A percentile compares a stretch with the other conserved stretches of the same genome.
Conservation (phyloP, 2,329 filamentous ascomycete genomes). For the Paraphaeosphaeria minitans region DNA sequence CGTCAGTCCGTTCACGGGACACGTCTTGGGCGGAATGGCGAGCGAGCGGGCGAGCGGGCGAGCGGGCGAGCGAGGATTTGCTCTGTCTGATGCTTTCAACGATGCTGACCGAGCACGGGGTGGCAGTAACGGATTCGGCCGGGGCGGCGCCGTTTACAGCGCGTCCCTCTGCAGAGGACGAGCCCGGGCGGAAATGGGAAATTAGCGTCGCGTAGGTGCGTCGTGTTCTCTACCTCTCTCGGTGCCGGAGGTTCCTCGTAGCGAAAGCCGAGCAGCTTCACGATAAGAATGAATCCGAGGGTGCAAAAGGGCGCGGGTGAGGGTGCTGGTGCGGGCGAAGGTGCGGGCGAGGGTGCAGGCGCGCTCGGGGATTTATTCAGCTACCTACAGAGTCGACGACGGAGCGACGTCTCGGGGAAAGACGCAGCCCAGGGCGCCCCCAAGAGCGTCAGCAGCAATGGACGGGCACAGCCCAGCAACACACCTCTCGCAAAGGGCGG, state of each 20-base stretch:
- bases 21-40: background rate
- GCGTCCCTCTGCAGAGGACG: conserved; percentile 4
- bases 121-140: conserved; percentile 12
- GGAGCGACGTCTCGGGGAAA: conserved; percentile 7
- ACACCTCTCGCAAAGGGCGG: background rate
- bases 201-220: conserved; percentile 13
- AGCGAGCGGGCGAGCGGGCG: too few relatives aligned
- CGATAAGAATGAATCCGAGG: background rate
- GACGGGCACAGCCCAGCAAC: conserved; percentile 13
- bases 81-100: conserved; percentile 5
- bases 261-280: background rate
- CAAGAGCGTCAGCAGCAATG: conserved; percentile 4
- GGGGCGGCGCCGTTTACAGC: conserved; percentile 8
- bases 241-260: background rate
- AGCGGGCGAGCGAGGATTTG: conserved; percentile 3
- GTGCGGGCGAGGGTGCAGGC: background rate
- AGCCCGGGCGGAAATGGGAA: conserved; percentile 19
- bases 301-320: background rate
- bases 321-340: conserved; percentile 2
- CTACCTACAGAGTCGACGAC: background rate
- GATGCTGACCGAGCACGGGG: conserved; percentile 18
- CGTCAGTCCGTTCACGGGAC: conserved; percentile 12
- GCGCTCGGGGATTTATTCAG: conserved; percentile 8
- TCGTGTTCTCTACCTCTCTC: background rate
- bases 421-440: background rate